Conservation (phyloP, 2,329 filamentous ascomycete species). For the Apiospora sp. region DNA sequence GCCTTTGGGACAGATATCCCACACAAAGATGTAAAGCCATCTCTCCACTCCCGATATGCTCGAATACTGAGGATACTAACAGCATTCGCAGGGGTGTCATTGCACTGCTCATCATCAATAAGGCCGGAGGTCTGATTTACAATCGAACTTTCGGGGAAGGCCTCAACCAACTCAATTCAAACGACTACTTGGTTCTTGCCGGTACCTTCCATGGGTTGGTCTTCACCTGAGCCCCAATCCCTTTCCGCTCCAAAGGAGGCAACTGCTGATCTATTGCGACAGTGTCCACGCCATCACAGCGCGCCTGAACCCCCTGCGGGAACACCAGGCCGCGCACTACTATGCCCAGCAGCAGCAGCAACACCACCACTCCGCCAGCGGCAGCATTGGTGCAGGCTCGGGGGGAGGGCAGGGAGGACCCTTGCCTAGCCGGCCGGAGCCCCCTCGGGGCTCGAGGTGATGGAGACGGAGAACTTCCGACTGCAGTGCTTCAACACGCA, state of each 20-base stretch:
- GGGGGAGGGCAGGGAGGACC: constrained; percentile 21
- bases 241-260: background rate
- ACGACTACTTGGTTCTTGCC: constrained; percentile 95
- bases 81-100: constrained; percentile 79
- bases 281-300: constrained; percentile 76
- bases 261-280: background rate
- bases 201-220: constrained; percentile 93
- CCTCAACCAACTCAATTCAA: constrained; percentile 87
- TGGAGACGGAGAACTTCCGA: constrained; percentile 94
- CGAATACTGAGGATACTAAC: background rate
- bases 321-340: constrained; percentile 34
- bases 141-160: constrained; percentile 91
- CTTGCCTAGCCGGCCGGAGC: constrained; percentile 63
- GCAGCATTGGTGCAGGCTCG: background rate
- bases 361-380: constrained; percentile 31
- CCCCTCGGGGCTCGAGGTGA: constrained; percentile 84
- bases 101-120: constrained; percentile 97
- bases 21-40: background rate
- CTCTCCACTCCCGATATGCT: background rate
- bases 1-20: constrained; percentile 12
- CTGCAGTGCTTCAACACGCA: constrained; percentile 95
- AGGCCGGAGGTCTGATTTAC: constrained; percentile 95
- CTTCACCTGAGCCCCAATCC: constrained; percentile 38
- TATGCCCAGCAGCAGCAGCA: constrained; percentile 32
- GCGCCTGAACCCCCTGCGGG: constrained; percentile 65